Conservation (phyloP, 805 yeast species). For the Grigorovia transvaalensis region DNA sequence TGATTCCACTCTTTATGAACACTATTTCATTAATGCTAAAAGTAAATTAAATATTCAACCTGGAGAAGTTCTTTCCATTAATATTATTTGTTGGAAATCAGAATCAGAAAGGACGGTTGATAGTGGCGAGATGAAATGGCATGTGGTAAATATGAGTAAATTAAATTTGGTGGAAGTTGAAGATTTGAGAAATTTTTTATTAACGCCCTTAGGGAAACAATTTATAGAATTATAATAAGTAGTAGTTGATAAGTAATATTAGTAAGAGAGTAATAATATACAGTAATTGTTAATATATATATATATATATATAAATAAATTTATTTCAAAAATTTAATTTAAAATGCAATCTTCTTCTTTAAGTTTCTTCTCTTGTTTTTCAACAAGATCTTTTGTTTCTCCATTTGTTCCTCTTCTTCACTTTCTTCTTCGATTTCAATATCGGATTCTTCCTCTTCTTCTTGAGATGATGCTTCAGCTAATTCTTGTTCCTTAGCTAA, state of each 20-base stretch:
- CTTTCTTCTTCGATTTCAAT: slow-evolving; percentile 37
- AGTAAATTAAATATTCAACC: slow-evolving; percentile 2
- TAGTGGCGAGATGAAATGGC: slow-evolving; percentile 4
- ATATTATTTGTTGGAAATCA: slow-evolving; percentile 6
- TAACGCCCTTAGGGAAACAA: not conserved
- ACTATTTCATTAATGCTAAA: not conserved
- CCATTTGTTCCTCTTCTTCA: slow-evolving; percentile 40
- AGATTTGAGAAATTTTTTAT: slow-evolving; percentile 6
- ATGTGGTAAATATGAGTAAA: slow-evolving; percentile 8
- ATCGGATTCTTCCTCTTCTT: slow-evolving; percentile 35
- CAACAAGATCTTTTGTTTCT: slow-evolving; percentile 52
- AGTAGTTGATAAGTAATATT: no score
- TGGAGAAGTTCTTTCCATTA: slow-evolving; percentile 13
- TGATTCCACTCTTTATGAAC: not conserved
- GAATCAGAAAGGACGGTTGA: not conserved
- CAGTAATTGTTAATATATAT: not conserved
- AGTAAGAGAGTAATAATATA: not conserved
- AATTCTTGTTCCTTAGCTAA: slow-evolving; percentile 61
- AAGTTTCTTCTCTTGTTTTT: slow-evolving; percentile 36
- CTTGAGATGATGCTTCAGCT: slow-evolving; percentile 38
- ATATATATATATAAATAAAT: not conserved
- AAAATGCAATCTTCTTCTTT: slow-evolving; percentile 34
- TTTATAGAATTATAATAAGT: not conserved
- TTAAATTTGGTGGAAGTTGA: slow-evolving; percentile 8
- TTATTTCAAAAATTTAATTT: not conserved